Evolutionary conservation across 1,284 basidiomycete species (phyloP), one percentile per base, ranked within the genome.

Genomic region (Puccinia horiana): DNA sequence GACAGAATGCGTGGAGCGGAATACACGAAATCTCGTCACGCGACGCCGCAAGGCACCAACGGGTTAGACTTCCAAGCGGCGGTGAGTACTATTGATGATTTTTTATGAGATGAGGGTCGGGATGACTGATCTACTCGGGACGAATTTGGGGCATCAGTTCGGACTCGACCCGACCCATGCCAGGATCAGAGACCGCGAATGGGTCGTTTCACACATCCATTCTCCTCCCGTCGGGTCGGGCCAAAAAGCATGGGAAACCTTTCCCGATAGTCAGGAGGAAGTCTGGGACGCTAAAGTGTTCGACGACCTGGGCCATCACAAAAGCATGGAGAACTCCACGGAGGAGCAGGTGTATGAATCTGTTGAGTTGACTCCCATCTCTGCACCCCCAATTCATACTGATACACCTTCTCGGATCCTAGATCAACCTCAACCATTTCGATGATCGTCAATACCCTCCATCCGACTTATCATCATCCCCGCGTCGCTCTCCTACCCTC

Each of bases 41-140:
- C 35, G n/a, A 37, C 37, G 37, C 52, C 49, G 20, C 20, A 63
- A 14, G 44, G 54, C 23, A 14, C 47, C 4, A 69, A 73, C 26
- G 67, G 52, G 1, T n/a, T 80, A 6, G 78, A 80, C 26, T 80
- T 80, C 56, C 78, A 80, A 61, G 78, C 78, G 23, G 78, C 78
- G 29, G 78, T 80, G 14, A 58, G 78, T 47, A 14, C 11, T 2
- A 6, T 42, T n/a, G 4, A 49, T 49, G 11, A 20, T 40, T 56
- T 37, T 49, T 3, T 29, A 8, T 74, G 16, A 18, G 1, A 54
- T 56, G 37, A 23, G 23, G 16, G 23, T 9, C 12, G 18, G 32
- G 35, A 65, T 11, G 8, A 32, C n/a, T 26, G 44, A 72, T 52
- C 26, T 8, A 52, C 3, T 73, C 26, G 6, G 47, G 20, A 11